A percentile compares a stretch with the other conserved stretches of the same genome.
phyloP scores from a whole-genome alignment of 345 rosid species.

The Salix brachista region DNA sequence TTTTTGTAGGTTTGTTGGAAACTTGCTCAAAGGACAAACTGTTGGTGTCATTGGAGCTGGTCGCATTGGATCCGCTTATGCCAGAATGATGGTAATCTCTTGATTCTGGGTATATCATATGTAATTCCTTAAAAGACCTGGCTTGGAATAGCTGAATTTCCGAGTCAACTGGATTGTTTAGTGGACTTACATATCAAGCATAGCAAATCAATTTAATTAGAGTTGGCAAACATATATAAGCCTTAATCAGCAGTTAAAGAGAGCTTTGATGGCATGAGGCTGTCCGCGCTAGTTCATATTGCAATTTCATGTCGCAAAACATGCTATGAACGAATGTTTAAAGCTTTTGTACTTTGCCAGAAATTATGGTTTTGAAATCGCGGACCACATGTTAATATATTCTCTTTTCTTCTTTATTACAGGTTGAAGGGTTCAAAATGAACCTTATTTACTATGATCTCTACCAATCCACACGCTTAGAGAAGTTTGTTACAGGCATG shows the following conservation, averaged over 20 bases:
- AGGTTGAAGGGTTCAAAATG: conserved; percentile 98
- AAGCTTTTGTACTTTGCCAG: too few relatives aligned
- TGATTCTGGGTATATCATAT: too few relatives aligned
- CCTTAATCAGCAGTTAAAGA: neutral
- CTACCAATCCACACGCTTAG: conserved; percentile 89
- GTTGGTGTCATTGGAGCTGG: conserved; percentile 99
- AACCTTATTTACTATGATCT: conserved; percentile 89
- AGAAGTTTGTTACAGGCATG: conserved; percentile 86
- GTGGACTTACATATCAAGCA: neutral
- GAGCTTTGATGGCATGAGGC: neutral
- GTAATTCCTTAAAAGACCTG: neutral
- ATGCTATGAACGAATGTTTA: neutral
- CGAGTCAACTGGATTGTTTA: neutral
- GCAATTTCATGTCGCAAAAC: neutral
- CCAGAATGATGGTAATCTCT: conserved; percentile 83
- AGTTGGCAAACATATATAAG: neutral
- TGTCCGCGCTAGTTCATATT: neutral
- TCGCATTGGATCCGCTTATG: conserved; percentile 97
- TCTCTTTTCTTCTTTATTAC: conserved; percentile 9
- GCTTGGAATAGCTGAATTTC: neutral
- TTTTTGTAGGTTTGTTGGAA: conserved; percentile 71
- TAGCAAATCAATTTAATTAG: neutral
- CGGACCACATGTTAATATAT: neutral
- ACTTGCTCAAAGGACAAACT: conserved; percentile 96
- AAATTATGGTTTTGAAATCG: neutral